Base-by-base conservation (phyloP, 331 rosid genomes). In the Malus hybrid region DNA sequence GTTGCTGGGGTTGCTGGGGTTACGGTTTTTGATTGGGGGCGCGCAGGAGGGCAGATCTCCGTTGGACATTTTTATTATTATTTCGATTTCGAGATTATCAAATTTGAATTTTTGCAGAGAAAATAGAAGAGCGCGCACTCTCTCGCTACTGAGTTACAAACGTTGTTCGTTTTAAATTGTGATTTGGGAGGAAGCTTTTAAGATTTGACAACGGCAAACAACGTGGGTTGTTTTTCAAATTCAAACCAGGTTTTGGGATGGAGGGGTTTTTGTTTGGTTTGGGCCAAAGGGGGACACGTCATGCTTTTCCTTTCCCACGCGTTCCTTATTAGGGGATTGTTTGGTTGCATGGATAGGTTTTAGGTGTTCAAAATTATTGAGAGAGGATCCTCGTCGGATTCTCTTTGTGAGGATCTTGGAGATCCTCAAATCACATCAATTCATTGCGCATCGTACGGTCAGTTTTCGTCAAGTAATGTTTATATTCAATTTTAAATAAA, bases 151-250 rank as follows among this genome's bases (percentile, higher is more conserved):
- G 48, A 10, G 48, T 42, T 29, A 16, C 24, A 50, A 72, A 73
- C 19, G 57, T 34, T 72, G 81, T 72, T 72, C 46, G 15, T 12
- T 10, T 28, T n/a, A 36, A 58, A 11, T 12, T 63, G 28, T 74
- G 19, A 63, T 30, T 46, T 62, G 48, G 36, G 62, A 48, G 64
- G 1, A 12, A 10, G 18, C 33, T 24, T 6, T 42, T 42, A 42
- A 42, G 48, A 42, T 10, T 10, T 0, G 10, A 30, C 34, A 30
- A 1, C 13, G 48, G 13, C 48, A 42, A 24, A 32, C 60, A 77
- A 68, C 79, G 73, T 74, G 64, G 79, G 29, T 24, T 24, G 24
- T 14, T 62, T 82, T 81, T 82, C 79, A 82, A 82, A 77, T 82
- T 82, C 85, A 82, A 82, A 82, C 14, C 46, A 10, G 63, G 6